A percentile compares a stretch with the other conserved stretches of the same genome.
Evolutionary conservation across 2,329 filamentous ascomycete genomes (phyloP).

Genomic region (Xylaria sp.): DNA sequence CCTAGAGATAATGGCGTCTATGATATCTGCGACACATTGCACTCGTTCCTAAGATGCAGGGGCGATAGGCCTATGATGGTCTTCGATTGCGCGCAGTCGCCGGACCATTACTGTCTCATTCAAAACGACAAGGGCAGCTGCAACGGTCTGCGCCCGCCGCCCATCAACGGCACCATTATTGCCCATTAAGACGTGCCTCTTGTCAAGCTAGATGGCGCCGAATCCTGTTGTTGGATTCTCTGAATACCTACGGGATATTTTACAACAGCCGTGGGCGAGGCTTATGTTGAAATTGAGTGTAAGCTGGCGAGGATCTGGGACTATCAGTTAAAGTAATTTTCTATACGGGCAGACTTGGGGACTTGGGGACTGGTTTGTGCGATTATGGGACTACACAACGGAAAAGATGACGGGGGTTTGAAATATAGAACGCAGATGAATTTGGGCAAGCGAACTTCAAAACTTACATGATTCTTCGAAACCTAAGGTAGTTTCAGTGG

Average conservation of each 20-base stretch:
- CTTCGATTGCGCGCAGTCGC: conserved; percentile 33
- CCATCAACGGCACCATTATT: conserved; percentile 34
- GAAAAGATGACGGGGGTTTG: not conserved
- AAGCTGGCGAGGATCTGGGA: not conserved
- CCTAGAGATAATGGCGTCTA: conserved; percentile 32
- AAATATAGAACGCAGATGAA: conserved; percentile 13
- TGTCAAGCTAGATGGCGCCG: not conserved
- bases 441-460: not conserved
- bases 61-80: conserved; percentile 33
- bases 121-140: conserved; percentile 37
- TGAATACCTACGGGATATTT: not conserved
- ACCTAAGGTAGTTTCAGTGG: not conserved
- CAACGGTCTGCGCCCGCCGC: conserved; percentile 32
- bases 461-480: not conserved
- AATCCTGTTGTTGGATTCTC: not conserved
- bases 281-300: not conserved
- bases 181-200: not conserved
- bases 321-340: not conserved
- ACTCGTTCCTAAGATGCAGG: conserved; percentile 37
- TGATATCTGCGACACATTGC: conserved; percentile 40
- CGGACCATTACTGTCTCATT: conserved; percentile 36
- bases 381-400: not conserved
- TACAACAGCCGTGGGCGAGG: not conserved
- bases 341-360: not conserved
- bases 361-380: not conserved